phyloP scores from a whole-genome alignment of 441 rosid genomes.

The Mallotus japonicus region DNA sequence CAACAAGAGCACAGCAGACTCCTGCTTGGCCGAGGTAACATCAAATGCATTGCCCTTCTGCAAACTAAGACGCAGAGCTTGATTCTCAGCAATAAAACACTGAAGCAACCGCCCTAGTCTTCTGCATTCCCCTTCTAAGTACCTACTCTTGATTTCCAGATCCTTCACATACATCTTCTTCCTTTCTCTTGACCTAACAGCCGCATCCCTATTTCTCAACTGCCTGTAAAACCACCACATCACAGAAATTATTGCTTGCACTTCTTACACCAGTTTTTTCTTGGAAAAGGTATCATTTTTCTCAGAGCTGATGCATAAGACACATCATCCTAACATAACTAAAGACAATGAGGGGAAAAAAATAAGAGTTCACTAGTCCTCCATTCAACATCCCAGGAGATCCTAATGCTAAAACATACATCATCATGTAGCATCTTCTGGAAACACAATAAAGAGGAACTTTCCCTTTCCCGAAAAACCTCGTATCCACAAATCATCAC shows the following conservation, averaged over 20 bases:
- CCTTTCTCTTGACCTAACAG: slow-evolving; percentile 84
- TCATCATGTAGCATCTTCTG: no score
- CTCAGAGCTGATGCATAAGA: background rate
- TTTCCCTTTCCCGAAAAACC: no score
- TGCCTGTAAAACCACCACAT: slow-evolving; percentile 50
- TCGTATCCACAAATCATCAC: no score
- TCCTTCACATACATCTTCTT: slow-evolving; percentile 71
- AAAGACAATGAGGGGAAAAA: no score
- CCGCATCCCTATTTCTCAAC: slow-evolving; percentile 86
- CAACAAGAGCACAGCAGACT: slow-evolving; percentile 99
- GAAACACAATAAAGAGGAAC: no score
- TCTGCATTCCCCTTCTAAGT: slow-evolving; percentile 76
- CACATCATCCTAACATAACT: background rate
- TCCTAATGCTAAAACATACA: no score
- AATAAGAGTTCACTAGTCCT: no score
- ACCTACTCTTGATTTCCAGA: slow-evolving; percentile 77
- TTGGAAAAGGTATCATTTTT: background rate
- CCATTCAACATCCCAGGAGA: no score
- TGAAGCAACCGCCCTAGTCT: slow-evolving; percentile 78
- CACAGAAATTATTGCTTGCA: slow-evolving; percentile 10
- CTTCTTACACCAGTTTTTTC: background rate
- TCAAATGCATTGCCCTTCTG: slow-evolving; percentile 55
- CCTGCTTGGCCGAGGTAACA: slow-evolving; percentile 82
- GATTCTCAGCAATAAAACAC: slow-evolving; percentile 70
- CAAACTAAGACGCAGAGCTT: slow-evolving; percentile 58